Evolutionary conservation across 768 basidiomycete species (phyloP).

Genomic region (Sutorius australiensis): DNA sequence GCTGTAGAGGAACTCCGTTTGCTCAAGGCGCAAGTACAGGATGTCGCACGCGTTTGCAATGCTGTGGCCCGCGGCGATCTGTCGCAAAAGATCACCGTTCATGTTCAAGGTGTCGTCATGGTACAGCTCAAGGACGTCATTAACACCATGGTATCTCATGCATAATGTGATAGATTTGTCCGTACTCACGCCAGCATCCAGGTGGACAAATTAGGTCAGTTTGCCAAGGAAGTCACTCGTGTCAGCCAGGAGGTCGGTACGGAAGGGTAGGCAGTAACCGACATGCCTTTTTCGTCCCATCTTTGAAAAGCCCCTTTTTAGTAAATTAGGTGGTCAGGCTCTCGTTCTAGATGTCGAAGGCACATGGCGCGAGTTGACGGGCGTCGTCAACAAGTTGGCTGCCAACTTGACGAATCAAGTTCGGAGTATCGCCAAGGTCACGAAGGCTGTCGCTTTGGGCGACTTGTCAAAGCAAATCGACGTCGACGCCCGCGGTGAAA

Average conservation of each 20-base stretch:
- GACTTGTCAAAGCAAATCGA: conserved; percentile 90
- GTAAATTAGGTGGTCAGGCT: conserved; percentile 82
- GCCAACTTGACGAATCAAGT: conserved; percentile 68
- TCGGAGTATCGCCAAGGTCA: conserved; percentile 57
- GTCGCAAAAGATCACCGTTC: conserved; percentile 75
- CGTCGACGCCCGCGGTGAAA: conserved; percentile 88
- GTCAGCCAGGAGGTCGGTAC: conserved; percentile 83
- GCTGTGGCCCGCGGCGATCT: conserved; percentile 75
- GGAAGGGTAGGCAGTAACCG: conserved; percentile 49
- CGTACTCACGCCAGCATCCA: conserved; percentile 21
- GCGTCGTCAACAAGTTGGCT: conserved; percentile 78
- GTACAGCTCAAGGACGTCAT: conserved; percentile 77
- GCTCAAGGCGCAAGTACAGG: conserved; percentile 80
- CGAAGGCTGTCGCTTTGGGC: conserved; percentile 78
- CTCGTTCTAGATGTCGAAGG: conserved; percentile 86
- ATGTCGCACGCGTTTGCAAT: conserved; percentile 77
- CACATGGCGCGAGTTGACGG: conserved; percentile 83
- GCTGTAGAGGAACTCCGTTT: conserved; percentile 75
- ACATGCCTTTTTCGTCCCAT: conserved; percentile 8
- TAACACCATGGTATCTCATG: conserved; percentile 52
- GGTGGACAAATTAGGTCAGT: conserved; percentile 76
- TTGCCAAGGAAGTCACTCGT: conserved; percentile 88
- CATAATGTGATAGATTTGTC: background rate
- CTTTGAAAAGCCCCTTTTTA: conserved; percentile 24
- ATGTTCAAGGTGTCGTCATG: conserved; percentile 76